Conservation (phyloP, 208 protist species). For the Leishmania major region DNA sequence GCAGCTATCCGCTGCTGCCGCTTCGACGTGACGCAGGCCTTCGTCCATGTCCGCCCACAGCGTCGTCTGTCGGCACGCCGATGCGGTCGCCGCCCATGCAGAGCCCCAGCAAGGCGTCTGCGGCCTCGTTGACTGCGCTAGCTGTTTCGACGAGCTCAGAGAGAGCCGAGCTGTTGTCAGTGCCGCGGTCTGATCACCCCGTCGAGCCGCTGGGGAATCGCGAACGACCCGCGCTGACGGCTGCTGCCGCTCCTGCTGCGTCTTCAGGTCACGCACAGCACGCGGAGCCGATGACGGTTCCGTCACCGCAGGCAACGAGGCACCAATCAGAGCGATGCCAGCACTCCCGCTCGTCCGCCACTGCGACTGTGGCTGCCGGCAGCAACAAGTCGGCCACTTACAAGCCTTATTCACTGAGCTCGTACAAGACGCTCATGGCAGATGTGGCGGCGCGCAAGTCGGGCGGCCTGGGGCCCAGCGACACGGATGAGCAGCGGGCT, state of each 20-base stretch:
- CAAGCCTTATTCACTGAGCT: constrained; percentile 65
- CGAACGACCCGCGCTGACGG: background rate
- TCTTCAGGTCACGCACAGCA: background rate
- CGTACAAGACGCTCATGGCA: constrained; percentile 76
- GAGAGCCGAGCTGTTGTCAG: background rate
- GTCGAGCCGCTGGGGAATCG: background rate
- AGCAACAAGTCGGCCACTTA: constrained; percentile 29
- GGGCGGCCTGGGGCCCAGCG: constrained; percentile 69
- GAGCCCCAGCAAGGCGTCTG: background rate
- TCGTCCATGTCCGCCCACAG: background rate
- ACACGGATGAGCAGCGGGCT: constrained; percentile 80
- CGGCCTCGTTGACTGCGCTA: background rate
- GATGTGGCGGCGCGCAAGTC: constrained; percentile 38
- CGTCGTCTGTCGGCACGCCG: background rate
- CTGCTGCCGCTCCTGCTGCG: background rate
- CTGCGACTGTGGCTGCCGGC: background rate
- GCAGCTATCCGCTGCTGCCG: background rate
- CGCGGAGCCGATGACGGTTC: background rate
- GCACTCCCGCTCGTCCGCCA: background rate
- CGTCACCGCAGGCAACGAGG: background rate
- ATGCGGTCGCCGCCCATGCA: background rate
- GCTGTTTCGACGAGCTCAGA: background rate
- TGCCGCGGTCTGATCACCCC: background rate
- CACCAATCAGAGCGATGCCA: background rate
- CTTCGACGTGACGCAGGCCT: background rate